These are phyloP conservation scores for Salmacisia buchloeana DNA, from an alignment of 1,284 basidiomycete species.

Conservation along the genomic window DNA sequence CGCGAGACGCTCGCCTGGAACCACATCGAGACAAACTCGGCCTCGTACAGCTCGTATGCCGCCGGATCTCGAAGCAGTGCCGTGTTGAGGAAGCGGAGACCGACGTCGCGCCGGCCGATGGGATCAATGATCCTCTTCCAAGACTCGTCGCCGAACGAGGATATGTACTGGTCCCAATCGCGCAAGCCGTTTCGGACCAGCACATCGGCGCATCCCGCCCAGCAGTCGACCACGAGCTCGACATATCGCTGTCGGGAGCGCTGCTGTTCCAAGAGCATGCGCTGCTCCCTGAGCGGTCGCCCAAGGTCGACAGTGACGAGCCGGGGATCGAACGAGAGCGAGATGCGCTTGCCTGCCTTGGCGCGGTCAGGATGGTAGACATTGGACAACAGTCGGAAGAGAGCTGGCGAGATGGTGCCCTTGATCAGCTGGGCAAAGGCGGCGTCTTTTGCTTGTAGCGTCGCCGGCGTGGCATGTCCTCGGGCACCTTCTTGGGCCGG, in stretches of 20 bases:
- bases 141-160: conserved; percentile 58
- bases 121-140: conserved; percentile 61
- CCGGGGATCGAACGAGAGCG: conserved; percentile 12
- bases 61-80: conserved; percentile 63
- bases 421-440: conserved; percentile 57
- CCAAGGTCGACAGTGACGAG: conserved; percentile 16
- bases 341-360: conserved; percentile 20
- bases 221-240: conserved; percentile 66
- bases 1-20: conserved; percentile 30
- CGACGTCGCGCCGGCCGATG: conserved; percentile 61
- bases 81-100: conserved; percentile 65
- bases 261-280: conserved; percentile 26
- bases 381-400: conserved; percentile 64
- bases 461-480: conserved; percentile 39
- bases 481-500: neutral
- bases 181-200: conserved; percentile 62
- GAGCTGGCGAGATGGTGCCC: conserved; percentile 57
- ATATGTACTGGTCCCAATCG: conserved; percentile 65
- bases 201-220: conserved; percentile 69
- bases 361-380: conserved; percentile 50
- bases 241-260: conserved; percentile 49
- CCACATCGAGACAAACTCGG: conserved; percentile 35
- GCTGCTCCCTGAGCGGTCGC: conserved; percentile 25
- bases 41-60: conserved; percentile 17
- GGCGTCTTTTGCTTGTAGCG: conserved; percentile 18